Percentiles rank a stretch among this genome's conserved stretches.
These are phyloP conservation scores for Teratosphaeria gauchensis DNA, from an alignment of 2,329 filamentous ascomycete species.

Conservation along the genomic window DNA sequence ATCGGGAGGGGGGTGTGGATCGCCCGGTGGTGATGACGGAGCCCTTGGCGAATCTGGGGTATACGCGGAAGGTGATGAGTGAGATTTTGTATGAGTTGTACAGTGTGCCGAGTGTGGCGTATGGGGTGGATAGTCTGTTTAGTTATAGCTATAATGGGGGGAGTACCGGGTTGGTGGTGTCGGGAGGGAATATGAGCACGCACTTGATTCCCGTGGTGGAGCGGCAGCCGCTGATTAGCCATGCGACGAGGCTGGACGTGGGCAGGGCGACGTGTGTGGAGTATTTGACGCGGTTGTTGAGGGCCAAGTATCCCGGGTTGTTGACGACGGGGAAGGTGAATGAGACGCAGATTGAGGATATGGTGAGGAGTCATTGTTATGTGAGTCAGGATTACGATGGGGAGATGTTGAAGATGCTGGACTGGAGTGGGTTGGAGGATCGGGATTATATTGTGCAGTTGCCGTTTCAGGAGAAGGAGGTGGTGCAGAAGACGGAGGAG, in stretches of 20 bases:
- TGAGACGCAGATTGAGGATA: slow-evolving; percentile 73
- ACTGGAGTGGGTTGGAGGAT: slow-evolving; percentile 88
- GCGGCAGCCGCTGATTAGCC: slow-evolving; percentile 70
- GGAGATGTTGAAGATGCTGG: slow-evolving; percentile 67
- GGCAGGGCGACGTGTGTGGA: slow-evolving; percentile 83
- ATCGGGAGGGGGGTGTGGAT: slow-evolving; percentile 67
- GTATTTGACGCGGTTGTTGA: slow-evolving; percentile 81
- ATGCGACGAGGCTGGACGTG: slow-evolving; percentile 89
- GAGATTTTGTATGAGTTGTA: slow-evolving; percentile 98
- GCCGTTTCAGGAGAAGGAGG: slow-evolving; percentile 82
- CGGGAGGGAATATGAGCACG: slow-evolving; percentile 86
- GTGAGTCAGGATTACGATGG: slow-evolving; percentile 73
- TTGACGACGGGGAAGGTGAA: slow-evolving; percentile 59
- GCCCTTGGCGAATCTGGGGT: slow-evolving; percentile 80
- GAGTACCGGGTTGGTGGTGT: slow-evolving; percentile 76
- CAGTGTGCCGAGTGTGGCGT: slow-evolving; percentile 76
- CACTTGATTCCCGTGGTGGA: slow-evolving; percentile 91
- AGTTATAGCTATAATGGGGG: slow-evolving; percentile 90
- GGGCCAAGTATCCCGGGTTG: slow-evolving; percentile 84
- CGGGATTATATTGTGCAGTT: slow-evolving; percentile 84
- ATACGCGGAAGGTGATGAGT: slow-evolving; percentile 75
- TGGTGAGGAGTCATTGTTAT: slow-evolving; percentile 84
- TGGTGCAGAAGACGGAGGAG: slow-evolving; percentile 87
- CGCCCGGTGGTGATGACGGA: slow-evolving; percentile 92
- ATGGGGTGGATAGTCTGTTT: slow-evolving; percentile 93